A percentile compares a stretch with the other conserved stretches of the same genome.
These are phyloP conservation scores for Wickerhamiella kurtzmanii DNA, from an alignment of 805 yeast genomes.

Conservation along the genomic window DNA sequence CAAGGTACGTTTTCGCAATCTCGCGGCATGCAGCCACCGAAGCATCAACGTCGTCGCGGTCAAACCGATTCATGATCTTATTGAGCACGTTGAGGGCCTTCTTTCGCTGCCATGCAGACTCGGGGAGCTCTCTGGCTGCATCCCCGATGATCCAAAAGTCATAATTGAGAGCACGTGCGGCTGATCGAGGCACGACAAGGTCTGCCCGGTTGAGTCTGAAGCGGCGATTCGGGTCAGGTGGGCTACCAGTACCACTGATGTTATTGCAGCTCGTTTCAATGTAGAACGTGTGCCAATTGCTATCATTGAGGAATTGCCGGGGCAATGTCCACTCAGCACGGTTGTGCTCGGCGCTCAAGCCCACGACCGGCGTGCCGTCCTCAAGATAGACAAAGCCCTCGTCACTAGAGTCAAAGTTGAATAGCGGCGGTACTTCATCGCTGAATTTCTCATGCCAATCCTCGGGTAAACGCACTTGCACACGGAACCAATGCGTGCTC, in stretches of 20 bases:
- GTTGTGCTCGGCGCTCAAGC: slow-evolving; percentile 67
- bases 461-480: slow-evolving; percentile 50
- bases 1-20: slow-evolving; percentile 51
- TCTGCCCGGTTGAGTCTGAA: slow-evolving; percentile 62
- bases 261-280: slow-evolving; percentile 89
- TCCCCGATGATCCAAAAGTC: slow-evolving; percentile 87
- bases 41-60: slow-evolving; percentile 42
- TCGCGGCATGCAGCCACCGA: slow-evolving; percentile 51
- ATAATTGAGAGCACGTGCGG: slow-evolving; percentile 60
- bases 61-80: slow-evolving; percentile 71
- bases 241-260: slow-evolving; percentile 71
- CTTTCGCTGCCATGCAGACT: slow-evolving; percentile 67
- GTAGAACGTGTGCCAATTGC: slow-evolving; percentile 52
- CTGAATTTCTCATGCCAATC: slow-evolving; percentile 39
- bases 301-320: slow-evolving; percentile 34
- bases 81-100: slow-evolving; percentile 72
- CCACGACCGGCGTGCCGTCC: slow-evolving; percentile 60
- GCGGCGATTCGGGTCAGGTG: slow-evolving; percentile 59
- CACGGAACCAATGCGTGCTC: slow-evolving; percentile 90
- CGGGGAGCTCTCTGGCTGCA: slow-evolving; percentile 75
- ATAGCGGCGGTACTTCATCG: slow-evolving; percentile 37
- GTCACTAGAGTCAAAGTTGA: slow-evolving; percentile 75
- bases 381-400: slow-evolving; percentile 71
- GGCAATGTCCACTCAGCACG: slow-evolving; percentile 66
- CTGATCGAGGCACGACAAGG: slow-evolving; percentile 63